Conservation (phyloP, 305 asterid species). For the Fraxinus floribunda region DNA sequence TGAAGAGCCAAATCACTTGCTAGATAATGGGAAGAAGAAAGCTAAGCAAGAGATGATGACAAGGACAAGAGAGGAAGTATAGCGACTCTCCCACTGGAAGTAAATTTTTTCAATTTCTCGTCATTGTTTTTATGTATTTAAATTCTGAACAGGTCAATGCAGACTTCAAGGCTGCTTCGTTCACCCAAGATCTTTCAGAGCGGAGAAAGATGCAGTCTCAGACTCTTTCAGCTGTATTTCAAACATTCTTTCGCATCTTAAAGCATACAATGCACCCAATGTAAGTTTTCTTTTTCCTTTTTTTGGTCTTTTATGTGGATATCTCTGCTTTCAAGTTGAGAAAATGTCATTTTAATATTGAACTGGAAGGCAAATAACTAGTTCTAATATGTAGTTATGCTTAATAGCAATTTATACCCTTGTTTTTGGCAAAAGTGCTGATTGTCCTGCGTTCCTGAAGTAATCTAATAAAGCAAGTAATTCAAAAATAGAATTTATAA, state of each 20-base stretch:
- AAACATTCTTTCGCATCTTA: constrained; percentile 74
- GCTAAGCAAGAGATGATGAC: constrained; percentile 56
- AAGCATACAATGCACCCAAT: constrained; percentile 53
- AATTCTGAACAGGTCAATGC: constrained; percentile 63
- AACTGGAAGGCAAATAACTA: neutral
- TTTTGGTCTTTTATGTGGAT: neutral
- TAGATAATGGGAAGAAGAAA: constrained; percentile 69
- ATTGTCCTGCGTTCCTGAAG: neutral
- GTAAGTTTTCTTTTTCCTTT: constrained; percentile 37
- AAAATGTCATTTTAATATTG: neutral
- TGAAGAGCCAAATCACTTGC: constrained; percentile 56
- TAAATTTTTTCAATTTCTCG: constrained; percentile 1
- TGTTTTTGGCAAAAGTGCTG: neutral
- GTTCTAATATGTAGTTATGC: neutral
- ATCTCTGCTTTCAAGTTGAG: constrained; percentile 8
- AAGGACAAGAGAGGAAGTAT: constrained; percentile 86
- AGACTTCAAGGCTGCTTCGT: constrained; percentile 78
- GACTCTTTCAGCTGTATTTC: constrained; percentile 73
- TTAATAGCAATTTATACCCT: neutral
- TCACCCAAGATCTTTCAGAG: constrained; percentile 75
- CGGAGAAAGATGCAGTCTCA: constrained; percentile 75
- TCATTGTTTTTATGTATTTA: constrained; percentile 19
- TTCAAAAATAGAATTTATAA: neutral
- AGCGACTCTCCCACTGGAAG: constrained; percentile 10
- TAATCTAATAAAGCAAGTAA: neutral